These are phyloP conservation scores for Kondoa malvinella DNA, from an alignment of 768 basidiomycete species.

Conservation along the genomic window DNA sequence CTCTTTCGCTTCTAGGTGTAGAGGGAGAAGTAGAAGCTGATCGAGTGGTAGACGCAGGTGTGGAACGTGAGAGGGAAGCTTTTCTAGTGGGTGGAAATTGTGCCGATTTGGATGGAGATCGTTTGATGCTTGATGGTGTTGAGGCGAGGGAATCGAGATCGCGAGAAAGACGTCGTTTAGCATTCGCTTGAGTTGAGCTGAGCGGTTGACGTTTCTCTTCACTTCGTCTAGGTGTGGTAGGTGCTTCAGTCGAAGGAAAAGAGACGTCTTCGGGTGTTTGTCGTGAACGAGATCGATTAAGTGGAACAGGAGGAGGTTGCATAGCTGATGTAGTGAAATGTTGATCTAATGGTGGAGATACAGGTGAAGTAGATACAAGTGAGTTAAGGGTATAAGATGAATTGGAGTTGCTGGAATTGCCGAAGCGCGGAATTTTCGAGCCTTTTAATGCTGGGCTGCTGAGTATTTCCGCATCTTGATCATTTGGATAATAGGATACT, in stretches of 20 bases:
- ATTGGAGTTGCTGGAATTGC: background rate
- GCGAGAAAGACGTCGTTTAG: background rate
- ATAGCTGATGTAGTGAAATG: background rate
- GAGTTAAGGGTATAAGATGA: background rate
- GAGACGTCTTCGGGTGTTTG: background rate
- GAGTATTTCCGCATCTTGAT: background rate
- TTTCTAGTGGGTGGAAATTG: background rate
- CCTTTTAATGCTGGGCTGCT: background rate
- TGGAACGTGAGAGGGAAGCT: background rate
- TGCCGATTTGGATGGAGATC: background rate
- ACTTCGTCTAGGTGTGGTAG: background rate
- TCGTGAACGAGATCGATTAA: background rate
- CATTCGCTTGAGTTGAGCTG: background rate
- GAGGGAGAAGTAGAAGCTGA: too few species aligned
- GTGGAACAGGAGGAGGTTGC: background rate
- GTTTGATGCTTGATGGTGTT: background rate
- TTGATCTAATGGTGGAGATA: background rate
- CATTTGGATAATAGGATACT: background rate
- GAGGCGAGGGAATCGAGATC: background rate
- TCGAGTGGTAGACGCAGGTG: too few species aligned
- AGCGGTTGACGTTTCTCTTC: background rate
- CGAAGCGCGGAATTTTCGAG: background rate
- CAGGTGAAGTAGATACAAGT: background rate
- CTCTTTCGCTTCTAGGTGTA: background rate
- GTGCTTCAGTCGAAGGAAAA: background rate